Base-by-base conservation (phyloP, 306 rosid genomes). In the Trichosanthes truncata region DNA sequence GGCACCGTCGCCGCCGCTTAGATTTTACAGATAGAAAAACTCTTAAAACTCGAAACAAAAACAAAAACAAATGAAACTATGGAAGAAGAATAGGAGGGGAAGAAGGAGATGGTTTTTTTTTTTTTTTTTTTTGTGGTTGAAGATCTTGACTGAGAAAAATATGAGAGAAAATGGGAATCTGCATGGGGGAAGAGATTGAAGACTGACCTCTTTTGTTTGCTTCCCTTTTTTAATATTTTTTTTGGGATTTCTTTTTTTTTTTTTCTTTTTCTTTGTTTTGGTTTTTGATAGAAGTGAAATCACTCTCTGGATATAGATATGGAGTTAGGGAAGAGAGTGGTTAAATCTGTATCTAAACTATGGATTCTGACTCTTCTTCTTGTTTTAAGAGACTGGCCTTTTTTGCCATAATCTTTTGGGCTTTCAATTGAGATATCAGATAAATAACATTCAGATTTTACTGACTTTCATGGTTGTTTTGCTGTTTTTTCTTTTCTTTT, bases 1-100 rank as follows among this genome's bases (percentile, higher is more conserved):
- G 84, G 97, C 74, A 89, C 97, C 21, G 87, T 95, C 66, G 97
- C 93, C 36, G 97, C 98, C 0, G 98, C 96, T 67, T 93, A 85
- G 73, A 7, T 82, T 26, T 41, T 25, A 74, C 9, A 17, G 0
- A 8, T 3, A 59, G 7, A 67, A 13, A 72, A 26, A 4, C 13
- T 43, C 13, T 36, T 36, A 5, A 0, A 8, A 60, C 35, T 11
- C 18, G 1, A 4, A 20, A 20, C 9, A 21, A 73, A 15, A 78
- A 51, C 9, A 9, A 31, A 40, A 20, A 20, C 9, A 2, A 10
- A 43, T 5, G 17, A 51, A 20, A 49, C 18, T 14, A 38, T 4
- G 23, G 74, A 67, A 67, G 73, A 35, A 65, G 21, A 66, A 29
- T 2, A 20, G 14, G 10, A 55, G 7, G 21, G 0, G 2, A 23